These are phyloP conservation scores for Lolium perenne DNA, from an alignment of 176 grass and related monocot species.

Conservation along the genomic window DNA sequence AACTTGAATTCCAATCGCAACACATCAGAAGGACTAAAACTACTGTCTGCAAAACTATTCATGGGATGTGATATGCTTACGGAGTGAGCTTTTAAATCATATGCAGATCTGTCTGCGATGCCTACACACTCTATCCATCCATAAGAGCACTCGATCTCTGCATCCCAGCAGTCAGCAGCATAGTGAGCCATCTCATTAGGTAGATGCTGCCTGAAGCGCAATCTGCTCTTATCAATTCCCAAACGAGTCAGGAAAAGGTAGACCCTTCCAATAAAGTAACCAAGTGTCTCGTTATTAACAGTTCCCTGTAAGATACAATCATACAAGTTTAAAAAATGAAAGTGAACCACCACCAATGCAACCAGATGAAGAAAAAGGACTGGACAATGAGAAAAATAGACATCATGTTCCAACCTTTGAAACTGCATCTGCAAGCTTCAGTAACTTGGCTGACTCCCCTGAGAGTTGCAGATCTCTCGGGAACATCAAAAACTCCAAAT, in stretches of 20 bases:
- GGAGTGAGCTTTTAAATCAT: slow-evolving; percentile 79
- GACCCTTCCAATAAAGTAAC: slow-evolving; percentile 89
- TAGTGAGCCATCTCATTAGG: slow-evolving; percentile 94
- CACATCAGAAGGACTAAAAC: background rate
- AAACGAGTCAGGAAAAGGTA: slow-evolving; percentile 79
- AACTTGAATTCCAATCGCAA: background rate
- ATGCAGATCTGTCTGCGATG: slow-evolving; percentile 87
- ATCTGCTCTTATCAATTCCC: slow-evolving; percentile 66
- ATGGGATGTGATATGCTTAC: slow-evolving; percentile 47
- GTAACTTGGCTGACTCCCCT: slow-evolving; percentile 62
- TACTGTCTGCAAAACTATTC: slow-evolving; percentile 6
- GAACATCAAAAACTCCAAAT: slow-evolving; percentile 78
- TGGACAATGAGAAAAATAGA: background rate
- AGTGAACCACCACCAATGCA: slow-evolving; percentile 14
- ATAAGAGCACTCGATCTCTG: slow-evolving; percentile 83
- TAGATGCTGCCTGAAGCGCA: slow-evolving; percentile 84
- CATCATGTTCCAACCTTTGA: slow-evolving; percentile 58
- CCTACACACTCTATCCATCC: slow-evolving; percentile 89
- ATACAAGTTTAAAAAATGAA: background rate
- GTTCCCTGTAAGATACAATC: slow-evolving; percentile 53
- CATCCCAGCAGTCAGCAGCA: slow-evolving; percentile 90
- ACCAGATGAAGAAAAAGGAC: background rate
- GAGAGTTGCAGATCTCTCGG: slow-evolving; percentile 72
- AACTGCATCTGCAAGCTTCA: slow-evolving; percentile 67
- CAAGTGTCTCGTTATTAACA: slow-evolving; percentile 88